Base-by-base conservation (phyloP, 1,284 basidiomycete genomes). In the Trichosporon sp. region DNA sequence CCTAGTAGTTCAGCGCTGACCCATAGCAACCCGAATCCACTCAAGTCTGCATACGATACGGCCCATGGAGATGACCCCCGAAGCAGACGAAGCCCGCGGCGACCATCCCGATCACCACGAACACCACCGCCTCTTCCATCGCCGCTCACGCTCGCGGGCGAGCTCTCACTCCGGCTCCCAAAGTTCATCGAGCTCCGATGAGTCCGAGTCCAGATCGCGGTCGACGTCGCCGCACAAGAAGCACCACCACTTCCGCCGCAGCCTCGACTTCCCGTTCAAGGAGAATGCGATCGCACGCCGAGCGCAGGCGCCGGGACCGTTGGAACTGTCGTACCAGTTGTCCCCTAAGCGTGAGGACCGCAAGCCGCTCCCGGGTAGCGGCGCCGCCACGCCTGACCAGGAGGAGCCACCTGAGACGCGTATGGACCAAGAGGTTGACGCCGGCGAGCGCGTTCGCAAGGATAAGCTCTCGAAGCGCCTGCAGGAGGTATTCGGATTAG, bases 401-500 rank as follows among this genome's bases (percentile, higher is more conserved):
- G 11, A 11, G 14, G 21, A 12, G 7, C 14, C 21, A 4, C 21
- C 38, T 8, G 11, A 12, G 10, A 43, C 40, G 38, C 38, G 40
- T 43, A 32, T 46, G 26, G 40, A 64, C 31, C n/a, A 14, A 21
- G 61, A 64, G 4, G 37, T 68, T 16, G 31, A 51, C 16, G 11
- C 4, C 40, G 46, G n/a, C 90, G 78, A 87, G 46, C 31, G n/a
- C 2, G 12, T 43, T 12, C 46, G 93, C 68, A 87, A 91, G 72
- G 87, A 88, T 48, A 88, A 89, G 66, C 84, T 97, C 43, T 93
- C 92, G 1, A 89, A 90, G 81, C 94, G 94, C 83, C 83, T 97
- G 70, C 89, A 88, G 79, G 92, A 95, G 63, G 89, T 97, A 0
- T 97, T 94, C 77, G 91, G 92, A 35, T 80, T 97, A 43, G 86